Percentiles rank a stretch among this genome's conserved stretches.
Conservation (phyloP, 2,329 filamentous ascomycete genomes). For the Zopfia rhizophila region DNA sequence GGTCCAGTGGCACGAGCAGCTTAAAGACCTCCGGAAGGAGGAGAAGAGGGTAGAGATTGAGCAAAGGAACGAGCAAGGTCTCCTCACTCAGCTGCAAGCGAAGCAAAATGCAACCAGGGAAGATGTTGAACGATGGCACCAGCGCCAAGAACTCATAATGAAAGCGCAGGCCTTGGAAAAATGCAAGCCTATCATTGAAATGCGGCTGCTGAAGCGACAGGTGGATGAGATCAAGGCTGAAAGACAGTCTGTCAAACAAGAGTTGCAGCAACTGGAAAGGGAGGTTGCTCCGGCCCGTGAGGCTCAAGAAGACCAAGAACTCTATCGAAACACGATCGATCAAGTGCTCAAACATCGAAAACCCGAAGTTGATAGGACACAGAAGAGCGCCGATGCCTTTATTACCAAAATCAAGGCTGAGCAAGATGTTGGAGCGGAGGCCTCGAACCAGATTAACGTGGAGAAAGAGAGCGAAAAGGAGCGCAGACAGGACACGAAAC, state of each 20-base stretch:
- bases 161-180: conserved; percentile 73
- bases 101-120: conserved; percentile 79
- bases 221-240: conserved; percentile 65
- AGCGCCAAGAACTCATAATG: conserved; percentile 75
- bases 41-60: conserved; percentile 73
- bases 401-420: conserved; percentile 43
- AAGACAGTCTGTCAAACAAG: conserved; percentile 65
- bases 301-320: conserved; percentile 75
- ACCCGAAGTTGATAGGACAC: conserved; percentile 63
- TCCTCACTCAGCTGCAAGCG: conserved; percentile 73
- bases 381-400: conserved; percentile 62
- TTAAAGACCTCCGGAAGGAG: conserved; percentile 75
- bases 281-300: conserved; percentile 74
- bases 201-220: conserved; percentile 64
- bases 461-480: conserved; percentile 56
- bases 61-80: conserved; percentile 68
- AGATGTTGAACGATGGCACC: conserved; percentile 84
- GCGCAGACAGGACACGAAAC: conserved; percentile 42
- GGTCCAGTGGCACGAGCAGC: conserved; percentile 77
- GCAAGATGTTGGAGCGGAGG: conserved; percentile 52
- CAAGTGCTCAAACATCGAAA: conserved; percentile 66
- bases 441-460: conserved; percentile 55
- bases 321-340: conserved; percentile 70
- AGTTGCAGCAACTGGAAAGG: conserved; percentile 69
- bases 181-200: conserved; percentile 73